phyloP scores from a whole-genome alignment of 2,329 filamentous ascomycete genomes.

The Trichoderma citrinoviride region DNA sequence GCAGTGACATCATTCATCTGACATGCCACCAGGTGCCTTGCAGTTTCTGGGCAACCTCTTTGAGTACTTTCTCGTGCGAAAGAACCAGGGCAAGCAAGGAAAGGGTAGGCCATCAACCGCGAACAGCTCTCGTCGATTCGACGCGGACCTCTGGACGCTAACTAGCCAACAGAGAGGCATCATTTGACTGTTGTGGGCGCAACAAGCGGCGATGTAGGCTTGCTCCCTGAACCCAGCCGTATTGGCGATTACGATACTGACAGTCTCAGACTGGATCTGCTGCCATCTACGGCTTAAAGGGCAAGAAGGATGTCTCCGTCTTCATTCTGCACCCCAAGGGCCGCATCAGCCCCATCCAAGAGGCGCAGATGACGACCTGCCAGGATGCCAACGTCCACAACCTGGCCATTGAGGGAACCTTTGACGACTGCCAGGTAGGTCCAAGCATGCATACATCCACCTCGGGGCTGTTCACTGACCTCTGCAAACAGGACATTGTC shows the following conservation, averaged over 20 bases:
- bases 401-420: conserved; percentile 82
- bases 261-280: conserved; percentile 69
- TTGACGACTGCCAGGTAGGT: conserved; percentile 81
- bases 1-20: background rate
- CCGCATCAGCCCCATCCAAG: conserved; percentile 86
- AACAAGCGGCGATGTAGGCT: conserved; percentile 65
- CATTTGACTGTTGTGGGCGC: conserved; percentile 85
- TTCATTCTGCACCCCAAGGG: conserved; percentile 94
- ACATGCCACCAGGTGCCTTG: conserved; percentile 52
- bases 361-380: conserved; percentile 96
- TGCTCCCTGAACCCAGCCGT: background rate
- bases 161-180: conserved; percentile 55
- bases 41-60: conserved; percentile 95
- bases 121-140: background rate
- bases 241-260: background rate
- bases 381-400: conserved; percentile 91
- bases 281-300: conserved; percentile 89
- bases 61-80: conserved; percentile 77
- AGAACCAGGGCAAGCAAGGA: conserved; percentile 67
- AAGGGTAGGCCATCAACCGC: conserved; percentile 37
- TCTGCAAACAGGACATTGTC: conserved; percentile 63
- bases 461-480: background rate
- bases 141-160: background rate
- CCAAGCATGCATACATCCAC: background rate
- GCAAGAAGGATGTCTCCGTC: conserved; percentile 95